phyloP scores from a whole-genome alignment of 352 stramenopile species.

The Phytophthora europaea region DNA sequence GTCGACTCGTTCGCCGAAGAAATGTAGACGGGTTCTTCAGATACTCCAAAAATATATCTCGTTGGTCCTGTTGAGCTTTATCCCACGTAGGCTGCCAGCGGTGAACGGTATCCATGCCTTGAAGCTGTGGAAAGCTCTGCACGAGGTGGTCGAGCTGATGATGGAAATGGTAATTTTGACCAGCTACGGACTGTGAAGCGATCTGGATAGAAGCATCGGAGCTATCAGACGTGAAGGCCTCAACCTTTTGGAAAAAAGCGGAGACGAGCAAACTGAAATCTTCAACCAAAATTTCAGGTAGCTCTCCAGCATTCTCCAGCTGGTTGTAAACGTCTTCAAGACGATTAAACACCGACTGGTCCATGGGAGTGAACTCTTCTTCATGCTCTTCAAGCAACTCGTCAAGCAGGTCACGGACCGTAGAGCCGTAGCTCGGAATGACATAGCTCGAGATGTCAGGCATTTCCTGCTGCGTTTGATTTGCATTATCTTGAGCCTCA shows the following conservation, averaged over 20 bases:
- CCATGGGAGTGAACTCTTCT: constrained; percentile 13
- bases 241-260: constrained; percentile 21
- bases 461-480: not conserved
- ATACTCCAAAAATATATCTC: constrained; percentile 24
- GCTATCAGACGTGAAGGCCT: constrained; percentile 1
- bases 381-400: constrained; percentile 5
- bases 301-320: constrained; percentile 12
- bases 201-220: constrained; percentile 22
- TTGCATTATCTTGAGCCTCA: not conserved
- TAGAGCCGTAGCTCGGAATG: constrained; percentile 8
- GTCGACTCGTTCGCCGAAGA: constrained; percentile 20
- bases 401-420: constrained; percentile 15
- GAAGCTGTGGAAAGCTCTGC: constrained; percentile 20
- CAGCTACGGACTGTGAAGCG: constrained; percentile 31
- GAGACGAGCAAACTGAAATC: constrained; percentile 32
- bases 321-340: constrained; percentile 26
- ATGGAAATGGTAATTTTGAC: constrained; percentile 34
- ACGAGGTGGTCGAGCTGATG: constrained; percentile 33
- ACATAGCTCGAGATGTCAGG: constrained; percentile 23
- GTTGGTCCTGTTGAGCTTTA: constrained; percentile 25
- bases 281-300: constrained; percentile 27
- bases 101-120: constrained; percentile 22
- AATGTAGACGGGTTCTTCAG: constrained; percentile 28
- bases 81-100: constrained; percentile 41
- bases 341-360: constrained; percentile 27